Percentiles rank a stretch among this genome's conserved stretches.
Conservation (phyloP, 2,329 filamentous ascomycete genomes). For the Phyllosticta citribraziliensis region DNA sequence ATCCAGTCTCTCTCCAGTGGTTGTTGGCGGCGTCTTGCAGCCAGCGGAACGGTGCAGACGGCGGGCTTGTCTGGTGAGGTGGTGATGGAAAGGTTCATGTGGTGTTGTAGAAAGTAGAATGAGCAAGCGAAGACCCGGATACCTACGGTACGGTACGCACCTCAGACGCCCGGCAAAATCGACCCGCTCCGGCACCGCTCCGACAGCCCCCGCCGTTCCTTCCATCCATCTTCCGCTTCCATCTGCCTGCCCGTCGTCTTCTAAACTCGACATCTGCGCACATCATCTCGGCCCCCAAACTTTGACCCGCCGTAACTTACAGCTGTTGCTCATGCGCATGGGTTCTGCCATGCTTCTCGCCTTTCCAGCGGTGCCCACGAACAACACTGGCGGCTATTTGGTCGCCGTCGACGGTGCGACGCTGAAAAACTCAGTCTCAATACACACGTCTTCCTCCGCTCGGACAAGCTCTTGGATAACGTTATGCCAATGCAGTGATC, state of each 20-base stretch:
- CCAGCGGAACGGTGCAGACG: not conserved
- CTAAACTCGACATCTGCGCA: not conserved
- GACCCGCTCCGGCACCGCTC: too few relatives aligned
- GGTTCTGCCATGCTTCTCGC: not conserved
- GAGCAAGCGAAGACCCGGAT: too few relatives aligned
- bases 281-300: not conserved
- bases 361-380: not conserved
- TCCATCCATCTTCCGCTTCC: not conserved
- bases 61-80: not conserved
- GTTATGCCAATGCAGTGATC: not conserved
- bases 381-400: not conserved
- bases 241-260: too few relatives aligned
- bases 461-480: not conserved
- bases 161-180: too few relatives aligned
- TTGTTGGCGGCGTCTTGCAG: not conserved
- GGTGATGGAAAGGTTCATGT: not conserved
- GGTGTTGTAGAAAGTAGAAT: not conserved
- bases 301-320: not conserved
- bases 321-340: not conserved
- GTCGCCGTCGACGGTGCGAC: not conserved
- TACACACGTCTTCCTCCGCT: not conserved
- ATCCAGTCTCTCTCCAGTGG: not conserved
- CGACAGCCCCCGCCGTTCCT: not conserved
- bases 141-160: too few relatives aligned
- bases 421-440: not conserved